A percentile compares a stretch with the other conserved stretches of the same genome.
phyloP scores from a whole-genome alignment of 1,284 basidiomycete species.

The Meripilus lineatus region DNA sequence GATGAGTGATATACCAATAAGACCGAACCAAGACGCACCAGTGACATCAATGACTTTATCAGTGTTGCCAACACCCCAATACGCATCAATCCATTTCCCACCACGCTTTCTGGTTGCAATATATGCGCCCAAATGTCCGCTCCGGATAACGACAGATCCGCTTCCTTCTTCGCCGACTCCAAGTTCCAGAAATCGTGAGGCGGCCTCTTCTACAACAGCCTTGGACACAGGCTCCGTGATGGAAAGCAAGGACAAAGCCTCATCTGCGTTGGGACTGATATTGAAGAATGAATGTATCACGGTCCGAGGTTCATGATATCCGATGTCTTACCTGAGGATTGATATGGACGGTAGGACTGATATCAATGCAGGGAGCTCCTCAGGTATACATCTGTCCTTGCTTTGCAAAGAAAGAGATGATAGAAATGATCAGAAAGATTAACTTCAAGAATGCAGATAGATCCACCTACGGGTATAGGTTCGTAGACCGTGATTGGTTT shows the following conservation, averaged over 20 bases:
- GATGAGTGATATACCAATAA: not conserved
- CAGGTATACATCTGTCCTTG: constrained; percentile 75
- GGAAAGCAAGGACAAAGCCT: constrained; percentile 63
- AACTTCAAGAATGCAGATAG: not conserved
- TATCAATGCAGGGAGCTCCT: constrained; percentile 68
- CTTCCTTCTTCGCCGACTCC: constrained; percentile 45
- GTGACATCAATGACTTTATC: constrained; percentile 78
- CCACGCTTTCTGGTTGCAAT: constrained; percentile 39
- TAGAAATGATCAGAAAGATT: not conserved
- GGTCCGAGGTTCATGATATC: not conserved
- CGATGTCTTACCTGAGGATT: constrained; percentile 56
- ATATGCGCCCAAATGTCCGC: constrained; percentile 76
- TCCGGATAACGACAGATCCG: constrained; percentile 70
- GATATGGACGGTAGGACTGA: constrained; percentile 55
- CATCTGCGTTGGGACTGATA: constrained; percentile 72
- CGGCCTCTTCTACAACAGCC: constrained; percentile 56
- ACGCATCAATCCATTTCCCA: constrained; percentile 75
- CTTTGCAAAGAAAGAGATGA: constrained; percentile 10
- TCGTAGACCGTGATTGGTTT: constrained; percentile 72
- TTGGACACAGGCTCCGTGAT: constrained; percentile 44
- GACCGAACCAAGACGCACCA: constrained; percentile 38
- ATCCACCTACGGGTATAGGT: constrained; percentile 69
- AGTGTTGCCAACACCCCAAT: constrained; percentile 48
- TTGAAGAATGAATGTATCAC: not conserved
- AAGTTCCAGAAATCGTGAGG: constrained; percentile 49